phyloP scores from a whole-genome alignment of 192 early-diverging fungal genomes.

The Martensiomyces pterosporus region DNA sequence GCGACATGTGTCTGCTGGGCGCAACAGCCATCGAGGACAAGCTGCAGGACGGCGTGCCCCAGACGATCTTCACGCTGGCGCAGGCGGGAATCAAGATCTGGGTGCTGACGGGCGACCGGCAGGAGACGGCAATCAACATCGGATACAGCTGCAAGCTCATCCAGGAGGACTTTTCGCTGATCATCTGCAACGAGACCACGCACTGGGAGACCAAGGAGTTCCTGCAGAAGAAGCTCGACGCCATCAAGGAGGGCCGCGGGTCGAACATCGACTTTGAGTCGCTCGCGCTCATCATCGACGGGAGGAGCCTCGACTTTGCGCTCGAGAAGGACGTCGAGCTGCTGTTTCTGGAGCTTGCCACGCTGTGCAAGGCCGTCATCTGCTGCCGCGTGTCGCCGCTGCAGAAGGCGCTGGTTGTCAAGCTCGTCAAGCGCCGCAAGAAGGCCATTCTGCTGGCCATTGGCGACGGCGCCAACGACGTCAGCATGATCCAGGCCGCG shows the following conservation, averaged over 20 bases:
- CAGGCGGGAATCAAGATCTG: constrained; percentile 95
- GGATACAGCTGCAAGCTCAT: constrained; percentile 95
- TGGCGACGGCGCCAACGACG: constrained; percentile 98
- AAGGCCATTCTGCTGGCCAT: constrained; percentile 91
- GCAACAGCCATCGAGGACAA: constrained; percentile 99
- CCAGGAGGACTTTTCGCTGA: constrained; percentile 92
- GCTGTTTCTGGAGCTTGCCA: constrained; percentile 84
- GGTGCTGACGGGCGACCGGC: constrained; percentile 96
- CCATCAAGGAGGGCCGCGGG: constrained; percentile 59
- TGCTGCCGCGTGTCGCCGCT: constrained; percentile 98
- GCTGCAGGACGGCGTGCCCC: constrained; percentile 97
- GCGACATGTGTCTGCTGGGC: constrained; percentile 85
- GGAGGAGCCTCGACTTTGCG: constrained; percentile 87
- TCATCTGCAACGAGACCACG: constrained; percentile 87
- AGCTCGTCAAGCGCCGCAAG: constrained; percentile 90
- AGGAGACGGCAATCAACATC: constrained; percentile 99
- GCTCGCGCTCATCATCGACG: constrained; percentile 94
- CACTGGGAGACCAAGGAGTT: constrained; percentile 92
- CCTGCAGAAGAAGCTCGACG: constrained; percentile 80
- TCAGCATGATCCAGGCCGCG: constrained; percentile 98
- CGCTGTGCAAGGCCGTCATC: constrained; percentile 89
- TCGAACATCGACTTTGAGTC: constrained; percentile 56
- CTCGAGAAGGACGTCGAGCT: constrained; percentile 79
- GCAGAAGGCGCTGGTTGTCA: constrained; percentile 97
- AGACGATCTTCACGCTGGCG: constrained; percentile 93